Conservation (phyloP, 2,329 filamentous ascomycete genomes). For the Alternaria consortialis region DNA sequence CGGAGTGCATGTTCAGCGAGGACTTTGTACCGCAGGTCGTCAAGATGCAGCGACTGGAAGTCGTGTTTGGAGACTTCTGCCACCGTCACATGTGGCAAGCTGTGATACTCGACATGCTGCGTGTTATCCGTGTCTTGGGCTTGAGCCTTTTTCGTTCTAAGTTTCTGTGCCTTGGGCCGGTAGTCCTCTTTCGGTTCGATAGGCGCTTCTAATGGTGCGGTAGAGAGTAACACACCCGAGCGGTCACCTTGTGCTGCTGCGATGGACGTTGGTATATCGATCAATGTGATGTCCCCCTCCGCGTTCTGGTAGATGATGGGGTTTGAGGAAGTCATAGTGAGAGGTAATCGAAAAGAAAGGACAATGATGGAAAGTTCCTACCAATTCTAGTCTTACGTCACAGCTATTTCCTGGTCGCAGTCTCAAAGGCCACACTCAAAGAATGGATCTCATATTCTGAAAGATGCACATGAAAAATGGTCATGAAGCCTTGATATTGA, state of each 20-base stretch:
- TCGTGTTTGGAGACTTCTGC: constrained; percentile 4
- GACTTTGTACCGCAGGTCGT: constrained; percentile 37
- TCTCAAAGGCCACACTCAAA: background rate
- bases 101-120: constrained; percentile 42
- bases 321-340: constrained; percentile 7
- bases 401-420: background rate
- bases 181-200: constrained; percentile 58
- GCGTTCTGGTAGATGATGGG: constrained; percentile 64
- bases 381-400: constrained; percentile 1
- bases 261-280: constrained; percentile 76
- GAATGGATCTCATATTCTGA: background rate
- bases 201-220: constrained; percentile 55
- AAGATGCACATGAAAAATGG: background rate
- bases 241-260: constrained; percentile 68
- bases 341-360: background rate
- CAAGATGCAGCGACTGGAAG: constrained; percentile 13
- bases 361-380: constrained; percentile 1
- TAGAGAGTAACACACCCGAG: constrained; percentile 58
- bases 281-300: constrained; percentile 62
- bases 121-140: constrained; percentile 37
- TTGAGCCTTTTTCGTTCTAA: constrained; percentile 55
- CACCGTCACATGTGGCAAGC: background rate
- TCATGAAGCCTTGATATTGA: background rate
- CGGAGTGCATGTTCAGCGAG: constrained; percentile 53
- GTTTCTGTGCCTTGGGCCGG: constrained; percentile 62